Evolutionary conservation across 306 rosid genomes (phyloP).

Genomic region (Cucurbita ficifolia): DNA sequence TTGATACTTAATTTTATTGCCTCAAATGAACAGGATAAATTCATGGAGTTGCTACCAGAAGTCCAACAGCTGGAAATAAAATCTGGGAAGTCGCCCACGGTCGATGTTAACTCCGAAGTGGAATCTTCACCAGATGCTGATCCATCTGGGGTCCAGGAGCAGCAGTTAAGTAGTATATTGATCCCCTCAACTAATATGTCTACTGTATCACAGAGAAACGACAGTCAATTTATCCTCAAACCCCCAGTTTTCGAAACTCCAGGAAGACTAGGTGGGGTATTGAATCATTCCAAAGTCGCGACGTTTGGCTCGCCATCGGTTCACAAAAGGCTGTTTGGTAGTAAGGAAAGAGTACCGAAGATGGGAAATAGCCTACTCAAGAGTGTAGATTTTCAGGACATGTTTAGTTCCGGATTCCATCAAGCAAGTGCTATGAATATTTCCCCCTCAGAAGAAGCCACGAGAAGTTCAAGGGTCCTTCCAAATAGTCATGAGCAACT

Average conservation of each 20-base stretch:
- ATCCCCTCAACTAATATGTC: slow-evolving; percentile 44
- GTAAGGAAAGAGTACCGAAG: slow-evolving; percentile 20
- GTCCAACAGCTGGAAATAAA: slow-evolving; percentile 48
- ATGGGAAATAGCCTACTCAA: slow-evolving; percentile 24
- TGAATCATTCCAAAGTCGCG: slow-evolving; percentile 21
- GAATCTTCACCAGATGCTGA: slow-evolving; percentile 28
- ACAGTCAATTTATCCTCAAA: slow-evolving; percentile 20
- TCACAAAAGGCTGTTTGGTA: slow-evolving; percentile 21
- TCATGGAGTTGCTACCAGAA: slow-evolving; percentile 87
- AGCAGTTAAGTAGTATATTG: slow-evolving; percentile 46
- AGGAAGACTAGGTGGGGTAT: slow-evolving; percentile 26
- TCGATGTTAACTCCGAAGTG: slow-evolving; percentile 24
- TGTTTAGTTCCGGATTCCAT: slow-evolving; percentile 22
- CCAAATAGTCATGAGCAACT: slow-evolving; percentile 15
- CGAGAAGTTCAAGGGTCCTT: slow-evolving; percentile 16
- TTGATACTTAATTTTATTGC: background rate
- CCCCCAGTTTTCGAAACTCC: slow-evolving; percentile 36
- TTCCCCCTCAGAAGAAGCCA: slow-evolving; percentile 28
- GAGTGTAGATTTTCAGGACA: slow-evolving; percentile 28
- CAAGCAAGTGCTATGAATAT: slow-evolving; percentile 21
- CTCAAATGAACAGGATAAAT: slow-evolving; percentile 43
- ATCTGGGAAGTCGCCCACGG: slow-evolving; percentile 37
- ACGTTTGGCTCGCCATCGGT: slow-evolving; percentile 28
- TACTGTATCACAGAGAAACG: slow-evolving; percentile 20
- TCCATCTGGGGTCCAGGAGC: slow-evolving; percentile 29